Conservation (phyloP, 2,329 filamentous ascomycete genomes). For the Sporothrix mexicana region DNA sequence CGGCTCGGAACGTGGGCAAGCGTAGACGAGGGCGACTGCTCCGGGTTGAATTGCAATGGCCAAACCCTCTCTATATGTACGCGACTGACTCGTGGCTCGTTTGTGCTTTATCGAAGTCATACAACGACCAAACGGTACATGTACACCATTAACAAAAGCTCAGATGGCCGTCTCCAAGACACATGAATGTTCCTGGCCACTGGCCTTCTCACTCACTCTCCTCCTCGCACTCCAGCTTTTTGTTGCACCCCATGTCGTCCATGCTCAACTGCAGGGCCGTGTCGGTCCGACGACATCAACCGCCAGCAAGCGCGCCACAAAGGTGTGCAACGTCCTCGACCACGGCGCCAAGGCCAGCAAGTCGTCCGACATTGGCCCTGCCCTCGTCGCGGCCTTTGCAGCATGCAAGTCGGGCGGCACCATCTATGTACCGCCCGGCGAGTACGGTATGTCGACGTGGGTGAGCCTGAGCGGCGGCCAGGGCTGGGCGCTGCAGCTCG, state of each 20-base stretch:
- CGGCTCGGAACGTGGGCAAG: background rate
- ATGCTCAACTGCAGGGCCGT: conserved; percentile 40
- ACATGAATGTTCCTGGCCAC: background rate
- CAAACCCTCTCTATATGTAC: background rate
- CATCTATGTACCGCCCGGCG: conserved; percentile 38
- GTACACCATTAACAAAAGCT: too few species aligned
- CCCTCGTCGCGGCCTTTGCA: conserved; percentile 5
- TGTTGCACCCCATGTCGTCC: background rate
- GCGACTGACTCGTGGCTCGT: background rate
- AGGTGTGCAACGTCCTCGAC: conserved; percentile 55
- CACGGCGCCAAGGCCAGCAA: conserved; percentile 58
- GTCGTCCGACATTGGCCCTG: conserved; percentile 47
- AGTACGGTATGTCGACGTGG: conserved; percentile 39
- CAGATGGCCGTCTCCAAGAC: background rate
- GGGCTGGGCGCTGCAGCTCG: conserved; percentile 37
- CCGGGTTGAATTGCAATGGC: background rate
- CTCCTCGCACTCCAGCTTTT: background rate
- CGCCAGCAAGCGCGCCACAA: conserved; percentile 41
- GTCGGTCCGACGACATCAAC: conserved; percentile 43
- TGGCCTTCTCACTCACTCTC: background rate
- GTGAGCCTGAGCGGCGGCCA: conserved; percentile 36
- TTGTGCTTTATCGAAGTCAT: too few species aligned
- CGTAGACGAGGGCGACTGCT: background rate
- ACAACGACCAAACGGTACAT: too few species aligned
- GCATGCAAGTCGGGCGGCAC: conserved; percentile 26